A percentile compares a stretch with the other conserved stretches of the same genome.
phyloP scores from a whole-genome alignment of 2,329 filamentous ascomycete genomes.

The Xylaria arbuscula region DNA sequence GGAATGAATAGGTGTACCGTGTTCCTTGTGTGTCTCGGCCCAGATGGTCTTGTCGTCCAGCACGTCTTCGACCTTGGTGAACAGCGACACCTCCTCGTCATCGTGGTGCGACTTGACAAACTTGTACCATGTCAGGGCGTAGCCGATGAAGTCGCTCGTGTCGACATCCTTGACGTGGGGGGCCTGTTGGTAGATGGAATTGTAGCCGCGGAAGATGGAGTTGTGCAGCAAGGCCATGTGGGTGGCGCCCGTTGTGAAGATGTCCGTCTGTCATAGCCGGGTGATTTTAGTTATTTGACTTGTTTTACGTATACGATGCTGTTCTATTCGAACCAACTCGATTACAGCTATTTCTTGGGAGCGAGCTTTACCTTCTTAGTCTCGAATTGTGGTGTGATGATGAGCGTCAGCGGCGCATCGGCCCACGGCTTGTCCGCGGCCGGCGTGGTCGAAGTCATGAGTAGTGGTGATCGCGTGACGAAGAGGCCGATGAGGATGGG shows the following conservation, averaged over 20 bases:
- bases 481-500: conserved; percentile 53
- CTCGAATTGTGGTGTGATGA: conserved; percentile 64
- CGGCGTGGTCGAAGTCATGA: conserved; percentile 53
- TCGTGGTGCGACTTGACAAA: conserved; percentile 71
- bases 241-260: conserved; percentile 68
- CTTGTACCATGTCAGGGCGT: conserved; percentile 67
- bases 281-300: background rate
- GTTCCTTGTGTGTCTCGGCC: conserved; percentile 65
- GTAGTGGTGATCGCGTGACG: conserved; percentile 53
- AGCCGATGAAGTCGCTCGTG: conserved; percentile 67
- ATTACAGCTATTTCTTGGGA: background rate
- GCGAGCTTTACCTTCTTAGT: conserved; percentile 62
- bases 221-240: conserved; percentile 73
- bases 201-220: conserved; percentile 70
- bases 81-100: conserved; percentile 68
- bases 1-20: no score
- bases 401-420: conserved; percentile 64
- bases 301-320: no score
- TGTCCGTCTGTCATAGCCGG: conserved; percentile 59
- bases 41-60: conserved; percentile 63
- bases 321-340: no score
- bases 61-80: conserved; percentile 65
- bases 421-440: conserved; percentile 59
- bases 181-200: conserved; percentile 71
- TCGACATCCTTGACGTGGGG: conserved; percentile 63